Evolutionary conservation across 768 basidiomycete species (phyloP).

Genomic region (Tricholoma bakamatsutake): DNA sequence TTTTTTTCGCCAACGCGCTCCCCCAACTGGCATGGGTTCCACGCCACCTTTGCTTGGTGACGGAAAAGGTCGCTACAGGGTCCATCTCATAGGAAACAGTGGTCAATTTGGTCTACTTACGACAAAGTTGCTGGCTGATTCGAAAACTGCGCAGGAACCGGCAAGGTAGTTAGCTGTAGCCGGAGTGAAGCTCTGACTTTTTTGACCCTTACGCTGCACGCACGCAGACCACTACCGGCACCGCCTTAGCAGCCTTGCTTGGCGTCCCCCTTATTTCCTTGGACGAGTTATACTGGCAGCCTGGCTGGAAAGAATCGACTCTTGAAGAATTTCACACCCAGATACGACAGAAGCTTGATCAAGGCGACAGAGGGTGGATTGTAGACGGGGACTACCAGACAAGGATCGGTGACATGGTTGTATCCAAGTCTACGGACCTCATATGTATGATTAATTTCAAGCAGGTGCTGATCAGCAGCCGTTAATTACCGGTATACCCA

Average conservation of each 20-base stretch:
- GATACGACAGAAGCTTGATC: conserved; percentile 22
- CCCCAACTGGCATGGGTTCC: too few species aligned
- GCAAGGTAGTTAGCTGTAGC: not conserved
- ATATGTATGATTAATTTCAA: conserved; percentile 35
- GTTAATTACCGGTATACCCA: conserved; percentile 22
- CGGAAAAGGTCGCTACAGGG: not conserved
- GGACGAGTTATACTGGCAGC: conserved; percentile 43
- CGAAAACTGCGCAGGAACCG: not conserved
- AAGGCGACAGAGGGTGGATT: conserved; percentile 41
- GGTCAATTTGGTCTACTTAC: not conserved
- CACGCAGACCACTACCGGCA: conserved; percentile 41
- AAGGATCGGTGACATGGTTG: conserved; percentile 26
- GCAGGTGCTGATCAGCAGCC: too few species aligned
- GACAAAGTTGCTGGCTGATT: not conserved
- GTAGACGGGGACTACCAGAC: conserved; percentile 42
- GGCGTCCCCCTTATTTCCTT: conserved; percentile 40
- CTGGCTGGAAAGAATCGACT: conserved; percentile 37
- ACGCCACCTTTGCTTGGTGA: conserved; percentile 3
- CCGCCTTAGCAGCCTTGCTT: conserved; percentile 37
- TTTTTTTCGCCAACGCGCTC: too few species aligned
- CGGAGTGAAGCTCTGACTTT: too few species aligned
- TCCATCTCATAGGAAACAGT: conserved; percentile 3
- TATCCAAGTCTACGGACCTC: conserved; percentile 40
- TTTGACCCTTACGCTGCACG: not conserved
- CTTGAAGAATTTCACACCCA: conserved; percentile 24